Evolutionary conservation across 2,329 filamentous ascomycete species (phyloP), one percentile per base, ranked within the genome.

Genomic region (Boeremia lycopersici): DNA sequence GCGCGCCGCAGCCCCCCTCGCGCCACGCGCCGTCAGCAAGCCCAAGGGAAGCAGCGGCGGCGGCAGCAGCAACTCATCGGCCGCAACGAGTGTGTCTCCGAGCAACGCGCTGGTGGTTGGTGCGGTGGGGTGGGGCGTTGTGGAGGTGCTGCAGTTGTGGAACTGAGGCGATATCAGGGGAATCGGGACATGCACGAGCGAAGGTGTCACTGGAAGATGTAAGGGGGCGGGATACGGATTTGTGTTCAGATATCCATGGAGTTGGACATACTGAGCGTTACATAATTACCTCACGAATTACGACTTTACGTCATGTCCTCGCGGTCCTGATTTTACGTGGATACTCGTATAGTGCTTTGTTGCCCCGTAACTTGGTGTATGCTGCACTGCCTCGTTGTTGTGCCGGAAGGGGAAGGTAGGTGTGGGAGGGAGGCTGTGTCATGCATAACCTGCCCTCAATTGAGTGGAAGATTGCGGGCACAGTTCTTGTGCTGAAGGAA

Each of bases 101-200:
- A 72, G 53, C 50, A 63, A 52, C 28, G 48, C 55, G 2, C 53
- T 74, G 11, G 59, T 72, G 38, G 49, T 68, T 3, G 63, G 62
- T 42, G 68, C 65, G 2, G 26, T 73, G 19, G 61, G 70, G 1
- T 43, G 73, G 6, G 70, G 70, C 1, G 57, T 69, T 33, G 48
- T 66, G 12, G 65, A 68, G 40, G 38, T 63, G 38, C 58, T 62
- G 2, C 55, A 61, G 31, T 41, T 69, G 29, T 69, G 67, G 67
- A 55, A 46, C 23, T 69, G 56, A 44, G 10, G 19, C 19, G 19
- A 23, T 5, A 23, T 23, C 19, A 23, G 3, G 19, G 19, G 19
- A 23, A 23, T 5, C 2, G 5, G 19, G 19, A 2, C 19, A 23
- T 23, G 19, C 19, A 23, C 19, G 19, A 23, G 19, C 19, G 19